Base-by-base conservation (phyloP, 441 rosid species). In the Brassica hybrid region DNA sequence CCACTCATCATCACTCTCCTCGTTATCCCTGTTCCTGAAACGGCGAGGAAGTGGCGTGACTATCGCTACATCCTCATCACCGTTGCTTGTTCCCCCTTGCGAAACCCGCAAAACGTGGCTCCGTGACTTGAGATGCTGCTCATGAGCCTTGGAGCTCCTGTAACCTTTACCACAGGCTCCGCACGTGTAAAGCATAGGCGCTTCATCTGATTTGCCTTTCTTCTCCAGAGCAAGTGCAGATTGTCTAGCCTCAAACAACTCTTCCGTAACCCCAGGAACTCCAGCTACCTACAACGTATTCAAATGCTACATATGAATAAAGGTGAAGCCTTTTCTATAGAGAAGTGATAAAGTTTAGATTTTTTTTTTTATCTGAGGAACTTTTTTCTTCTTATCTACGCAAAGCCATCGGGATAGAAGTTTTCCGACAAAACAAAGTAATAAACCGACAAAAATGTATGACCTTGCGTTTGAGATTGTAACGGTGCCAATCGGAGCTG, bases 401-500 rank as follows among this genome's bases (percentile, higher is more conserved):
- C 70, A 19, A 56, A 57, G 4, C 27, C 27, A 56, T 16, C 16
- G 0, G 52, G 13, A 45, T 45, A 45, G n/a, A 41, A 41, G 32
- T 13, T 43, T 43, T 50, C n/a, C 7, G n/a, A 54, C 17, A 7
- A 41, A 32, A 18, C 18, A 9, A 32, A 13, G 4, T 13, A 7
- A 19, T 1, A 18, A 11, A 38, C 16, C 14, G 9, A 23, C 23
- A 32, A 23, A 23, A 43, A 18, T 0, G 10, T 21, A 21, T 9
- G 14, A 94, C 98, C 97, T 94, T 92, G 86, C 96, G 98, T 77
- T 94, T 94, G 84, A 92, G 92, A 78, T 91, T 92, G 88, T 94
- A 94, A 70, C 96, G 94, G 84, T 94, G 97, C 98, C 96, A 94
- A 76, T 94, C 98, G 80, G 96, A 90, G 84, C 85, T 94, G 90